Conservation (phyloP, 1,284 basidiomycete genomes). For the Paramarasmius palmivorus region DNA sequence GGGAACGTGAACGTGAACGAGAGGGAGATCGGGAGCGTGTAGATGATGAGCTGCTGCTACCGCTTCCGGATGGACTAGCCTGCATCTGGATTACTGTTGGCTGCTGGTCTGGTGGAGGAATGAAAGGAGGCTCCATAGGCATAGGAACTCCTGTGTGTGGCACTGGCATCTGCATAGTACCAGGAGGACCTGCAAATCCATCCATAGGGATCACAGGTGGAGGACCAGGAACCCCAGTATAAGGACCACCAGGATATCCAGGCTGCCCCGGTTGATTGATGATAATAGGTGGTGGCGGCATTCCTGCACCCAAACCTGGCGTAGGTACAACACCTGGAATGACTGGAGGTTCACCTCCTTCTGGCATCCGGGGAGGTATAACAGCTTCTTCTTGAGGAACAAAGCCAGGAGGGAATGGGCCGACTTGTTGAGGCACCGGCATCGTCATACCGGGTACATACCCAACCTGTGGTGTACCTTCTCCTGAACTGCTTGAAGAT, state of each 20-base stretch:
- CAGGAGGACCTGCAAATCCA: slow-evolving; percentile 13
- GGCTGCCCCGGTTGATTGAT: slow-evolving; percentile 7
- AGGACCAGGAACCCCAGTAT: slow-evolving; percentile 2
- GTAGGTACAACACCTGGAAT: slow-evolving; percentile 10
- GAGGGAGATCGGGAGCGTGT: background rate
- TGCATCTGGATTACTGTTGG: slow-evolving; percentile 8
- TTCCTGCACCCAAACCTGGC: too few species aligned
- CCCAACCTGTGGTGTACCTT: background rate
- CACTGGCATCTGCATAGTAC: slow-evolving; percentile 15
- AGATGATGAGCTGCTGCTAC: slow-evolving; percentile 14
- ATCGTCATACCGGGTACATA: background rate
- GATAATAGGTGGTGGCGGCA: background rate
- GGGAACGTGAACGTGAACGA: background rate
- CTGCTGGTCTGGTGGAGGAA: slow-evolving; percentile 9
- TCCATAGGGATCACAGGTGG: slow-evolving; percentile 21
- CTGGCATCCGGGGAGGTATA: slow-evolving; percentile 4
- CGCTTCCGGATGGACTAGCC: slow-evolving; percentile 15
- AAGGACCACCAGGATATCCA: too few species aligned
- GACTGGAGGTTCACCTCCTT: slow-evolving; percentile 4
- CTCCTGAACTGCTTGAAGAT: background rate
- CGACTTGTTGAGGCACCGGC: background rate
- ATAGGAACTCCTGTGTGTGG: slow-evolving; percentile 3
- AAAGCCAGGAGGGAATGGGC: slow-evolving; percentile 28
- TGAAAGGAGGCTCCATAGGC: background rate
- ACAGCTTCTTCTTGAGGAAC: slow-evolving; percentile 24